These are phyloP conservation scores for Chrysoporthe austroafricana DNA, from an alignment of 2,329 filamentous ascomycete species.

Conservation along the genomic window DNA sequence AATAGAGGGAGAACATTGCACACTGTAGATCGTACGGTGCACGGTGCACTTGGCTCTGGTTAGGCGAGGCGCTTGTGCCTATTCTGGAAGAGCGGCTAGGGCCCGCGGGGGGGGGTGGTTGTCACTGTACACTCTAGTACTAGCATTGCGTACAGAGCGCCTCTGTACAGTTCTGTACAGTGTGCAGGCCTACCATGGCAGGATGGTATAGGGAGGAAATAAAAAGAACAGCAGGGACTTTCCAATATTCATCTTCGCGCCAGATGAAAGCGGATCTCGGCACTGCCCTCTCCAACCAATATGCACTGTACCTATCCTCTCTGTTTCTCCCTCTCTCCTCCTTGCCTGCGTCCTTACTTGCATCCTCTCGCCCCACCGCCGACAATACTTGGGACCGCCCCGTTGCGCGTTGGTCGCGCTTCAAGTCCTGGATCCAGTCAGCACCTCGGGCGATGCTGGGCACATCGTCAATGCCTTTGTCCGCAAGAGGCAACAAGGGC, in stretches of 20 bases:
- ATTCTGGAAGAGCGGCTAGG: conserved; percentile 4
- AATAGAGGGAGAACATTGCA: background rate
- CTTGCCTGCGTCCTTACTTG: background rate
- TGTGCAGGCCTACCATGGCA: background rate
- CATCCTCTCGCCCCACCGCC: conserved; percentile 2
- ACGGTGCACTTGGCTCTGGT: conserved; percentile 4
- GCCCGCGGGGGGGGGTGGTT: background rate
- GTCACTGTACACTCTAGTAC: background rate
- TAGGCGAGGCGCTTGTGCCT: conserved; percentile 9
- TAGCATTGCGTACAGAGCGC: background rate
- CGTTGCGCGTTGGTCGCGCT: background rate
- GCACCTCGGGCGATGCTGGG: background rate
- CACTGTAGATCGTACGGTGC: background rate
- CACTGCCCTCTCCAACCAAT: background rate
- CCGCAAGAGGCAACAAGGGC: background rate
- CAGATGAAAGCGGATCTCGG: conserved; percentile 8
- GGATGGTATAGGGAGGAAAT: background rate
- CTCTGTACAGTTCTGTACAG: conserved; percentile 9
- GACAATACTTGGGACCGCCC: background rate
- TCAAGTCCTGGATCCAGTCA: background rate
- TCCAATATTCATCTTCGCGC: background rate
- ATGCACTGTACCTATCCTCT: conserved; percentile 1
- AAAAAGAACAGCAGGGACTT: background rate
- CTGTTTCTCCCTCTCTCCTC: background rate
- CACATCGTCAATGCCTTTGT: background rate